phyloP scores from a whole-genome alignment of 2,329 filamentous ascomycete species.

The Neopestalotiopsis rosae region DNA sequence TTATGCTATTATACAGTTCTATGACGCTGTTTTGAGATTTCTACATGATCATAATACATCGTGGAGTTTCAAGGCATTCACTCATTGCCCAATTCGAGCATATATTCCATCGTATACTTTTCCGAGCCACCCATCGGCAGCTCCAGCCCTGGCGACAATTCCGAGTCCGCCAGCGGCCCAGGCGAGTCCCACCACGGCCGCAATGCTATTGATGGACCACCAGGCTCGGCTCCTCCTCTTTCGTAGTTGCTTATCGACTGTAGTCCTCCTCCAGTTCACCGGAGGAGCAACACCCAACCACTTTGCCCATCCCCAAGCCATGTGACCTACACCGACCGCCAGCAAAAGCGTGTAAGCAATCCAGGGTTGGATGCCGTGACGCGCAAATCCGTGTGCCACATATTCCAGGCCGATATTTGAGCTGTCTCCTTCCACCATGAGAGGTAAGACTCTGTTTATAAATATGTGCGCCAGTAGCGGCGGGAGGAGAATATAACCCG shows the following conservation, averaged over 20 bases:
- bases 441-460: conserved; percentile 77
- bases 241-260: conserved; percentile 55
- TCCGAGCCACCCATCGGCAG: conserved; percentile 78
- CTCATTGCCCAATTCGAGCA: conserved; percentile 24
- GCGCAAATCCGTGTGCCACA: conserved; percentile 83
- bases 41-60: not conserved
- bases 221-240: conserved; percentile 67
- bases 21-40: not conserved
- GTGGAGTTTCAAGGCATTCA: not conserved
- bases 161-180: conserved; percentile 86
- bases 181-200: conserved; percentile 61
- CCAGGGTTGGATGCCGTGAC: conserved; percentile 70
- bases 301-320: conserved; percentile 84
- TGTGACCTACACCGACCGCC: conserved; percentile 72
- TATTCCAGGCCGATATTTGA: conserved; percentile 86
- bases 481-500: conserved; percentile 74
- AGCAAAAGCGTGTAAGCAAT: conserved; percentile 73
- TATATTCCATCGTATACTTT: conserved; percentile 79
- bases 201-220: conserved; percentile 73
- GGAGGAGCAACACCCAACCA: conserved; percentile 74
- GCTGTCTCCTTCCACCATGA: conserved; percentile 80
- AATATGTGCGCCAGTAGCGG: conserved; percentile 74
- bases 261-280: conserved; percentile 53
- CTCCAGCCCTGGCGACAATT: conserved; percentile 74
- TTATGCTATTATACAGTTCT: not conserved